phyloP scores from a whole-genome alignment of 441 rosid genomes.

The Populus tomentosa region DNA sequence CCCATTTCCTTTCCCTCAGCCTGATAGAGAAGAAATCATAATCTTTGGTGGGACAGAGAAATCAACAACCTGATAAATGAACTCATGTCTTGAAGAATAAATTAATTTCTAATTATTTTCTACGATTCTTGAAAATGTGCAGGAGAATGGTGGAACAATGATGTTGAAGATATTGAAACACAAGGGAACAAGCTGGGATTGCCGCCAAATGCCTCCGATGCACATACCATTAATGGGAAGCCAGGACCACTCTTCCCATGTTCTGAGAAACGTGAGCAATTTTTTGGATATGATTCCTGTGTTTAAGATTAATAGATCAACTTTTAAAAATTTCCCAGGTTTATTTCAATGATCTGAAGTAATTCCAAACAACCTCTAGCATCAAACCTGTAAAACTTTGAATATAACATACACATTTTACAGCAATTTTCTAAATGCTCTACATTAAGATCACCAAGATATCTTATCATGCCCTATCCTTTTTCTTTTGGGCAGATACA shows the following conservation, averaged over 20 bases:
- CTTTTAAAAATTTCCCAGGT: no score
- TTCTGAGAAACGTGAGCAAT: conserved; percentile 41
- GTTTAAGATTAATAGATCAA: no score
- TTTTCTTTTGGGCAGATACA: not conserved
- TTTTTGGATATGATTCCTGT: not conserved
- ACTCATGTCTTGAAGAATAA: not conserved
- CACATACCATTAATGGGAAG: conserved; percentile 67
- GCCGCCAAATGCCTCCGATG: conserved; percentile 66
- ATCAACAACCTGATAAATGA: not conserved
- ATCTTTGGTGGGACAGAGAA: conserved; percentile 30
- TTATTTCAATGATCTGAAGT: no score
- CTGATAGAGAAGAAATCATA: conserved; percentile 52
- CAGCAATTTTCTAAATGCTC: not conserved
- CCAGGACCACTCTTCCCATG: conserved; percentile 42
- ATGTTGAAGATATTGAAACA: conserved; percentile 51
- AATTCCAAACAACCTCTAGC: no score
- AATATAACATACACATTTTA: not conserved
- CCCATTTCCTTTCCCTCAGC: conserved; percentile 62
- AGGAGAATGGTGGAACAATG: conserved; percentile 82
- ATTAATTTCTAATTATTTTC: not conserved
- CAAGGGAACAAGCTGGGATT: conserved; percentile 54
- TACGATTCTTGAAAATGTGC: not conserved
- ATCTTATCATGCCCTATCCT: not conserved
- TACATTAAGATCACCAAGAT: not conserved
- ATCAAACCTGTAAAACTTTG: no score